Base-by-base conservation (phyloP, 2,329 filamentous ascomycete species). In the Neopestalotiopsis sp. region DNA sequence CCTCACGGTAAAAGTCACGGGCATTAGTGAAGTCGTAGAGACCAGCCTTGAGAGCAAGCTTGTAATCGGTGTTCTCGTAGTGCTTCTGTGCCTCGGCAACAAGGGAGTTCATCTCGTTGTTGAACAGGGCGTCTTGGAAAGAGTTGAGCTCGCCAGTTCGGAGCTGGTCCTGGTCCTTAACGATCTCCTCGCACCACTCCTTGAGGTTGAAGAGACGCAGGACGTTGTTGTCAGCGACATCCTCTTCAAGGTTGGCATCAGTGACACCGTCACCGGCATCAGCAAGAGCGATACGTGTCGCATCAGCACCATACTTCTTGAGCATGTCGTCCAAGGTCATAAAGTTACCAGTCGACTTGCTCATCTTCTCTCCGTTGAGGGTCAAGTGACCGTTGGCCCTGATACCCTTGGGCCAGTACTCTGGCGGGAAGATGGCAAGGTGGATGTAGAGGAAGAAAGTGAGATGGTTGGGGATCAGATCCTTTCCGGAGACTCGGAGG, bases 311-410 rank as follows among this genome's bases (percentile, higher is more conserved):
- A 75, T 96, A 99, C 81, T 99, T 99, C 75, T 91, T 88, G 14
- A 95, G 92, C 38, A 95, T 88, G 71, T 98, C 93, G 67, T 91
- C 88, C 66, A 98, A 86, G 12, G 96, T 98, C 80, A 99, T 87
- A 85, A 99, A 99, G 84, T 98, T 99, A 71, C 96, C 96, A 0
- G 95, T 98, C 67, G 92, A 95, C 85, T 99, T 99, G 80, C 91
- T 92, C 96, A 99, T 99, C 88, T 99, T 99, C 79, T 97, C 94
- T 64, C 95, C 95, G 79, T 99, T 99, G 72, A 99, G 86, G 81
- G 97, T 90, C 76, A 98, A 84, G 82, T 98, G 95, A 1, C 96
- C 96, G 78, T 99, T 99, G 71, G 93, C 91, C 72, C 96, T 92
- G 73, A 98, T 88, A 71, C 91, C 91, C 65, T 88, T 88, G 12